Evolutionary conservation across 345 rosid species (phyloP).

Genomic region (thale cress (Arabidopsis thaliana)): TAIR10.1 NC_003070.9:28982001-28982500

Average conservation of each 20-base stretch:
- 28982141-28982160: conserved; percentile 90
- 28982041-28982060: conserved; percentile 81
- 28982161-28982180: conserved; percentile 83
- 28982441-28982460: conserved; percentile 76
- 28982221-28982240: conserved; percentile 92
- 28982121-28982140: conserved; percentile 77
- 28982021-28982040: conserved; percentile 91
- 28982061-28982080: conserved; percentile 78
- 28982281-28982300: conserved; percentile 82
- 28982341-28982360: conserved; percentile 68
- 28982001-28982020: conserved; percentile 90
- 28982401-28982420: conserved; percentile 87
- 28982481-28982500: conserved; percentile 63
- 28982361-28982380: conserved; percentile 84
- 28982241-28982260: conserved; percentile 93
- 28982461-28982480: conserved; percentile 83
- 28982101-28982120: conserved; percentile 82
- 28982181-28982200: conserved; percentile 88
- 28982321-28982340: conserved; percentile 78
- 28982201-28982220: conserved; percentile 85
- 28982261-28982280: conserved; percentile 78
- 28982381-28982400: conserved; percentile 89
- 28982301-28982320: conserved; percentile 83
- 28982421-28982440: conserved; percentile 89
- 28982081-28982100: conserved; percentile 91